Evolutionary conservation across 2,329 filamentous ascomycete species (phyloP).

Genomic region (Alternaria brassicicola): DNA sequence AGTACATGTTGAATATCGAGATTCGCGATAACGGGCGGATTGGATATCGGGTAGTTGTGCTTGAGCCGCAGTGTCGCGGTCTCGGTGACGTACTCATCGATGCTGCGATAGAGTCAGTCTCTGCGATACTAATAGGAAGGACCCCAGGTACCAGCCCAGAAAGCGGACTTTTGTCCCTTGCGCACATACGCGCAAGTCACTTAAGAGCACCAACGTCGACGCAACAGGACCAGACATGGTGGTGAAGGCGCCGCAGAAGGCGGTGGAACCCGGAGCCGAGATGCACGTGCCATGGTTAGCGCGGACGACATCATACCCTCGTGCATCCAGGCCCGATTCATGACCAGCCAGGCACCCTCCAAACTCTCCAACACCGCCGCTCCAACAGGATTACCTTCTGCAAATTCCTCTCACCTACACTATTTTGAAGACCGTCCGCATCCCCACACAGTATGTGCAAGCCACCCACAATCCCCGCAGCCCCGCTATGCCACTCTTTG

Average conservation of each 20-base stretch:
- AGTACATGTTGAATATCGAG: slow-evolving; percentile 78
- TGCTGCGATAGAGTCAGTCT: slow-evolving; percentile 51
- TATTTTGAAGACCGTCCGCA: not conserved
- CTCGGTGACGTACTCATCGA: slow-evolving; percentile 62
- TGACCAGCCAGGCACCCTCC: slow-evolving; percentile 26
- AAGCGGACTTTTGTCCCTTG: slow-evolving; percentile 85
- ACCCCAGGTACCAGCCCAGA: slow-evolving; percentile 76
- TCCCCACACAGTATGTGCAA: slow-evolving; percentile 20
- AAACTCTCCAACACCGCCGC: slow-evolving; percentile 17
- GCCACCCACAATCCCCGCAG: slow-evolving; percentile 14
- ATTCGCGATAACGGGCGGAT: slow-evolving; percentile 54
- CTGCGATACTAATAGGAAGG: not conserved
- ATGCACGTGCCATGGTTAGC: slow-evolving; percentile 27
- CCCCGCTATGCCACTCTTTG: slow-evolving; percentile 25
- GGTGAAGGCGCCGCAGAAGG: slow-evolving; percentile 4
- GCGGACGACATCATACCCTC: slow-evolving; percentile 35
- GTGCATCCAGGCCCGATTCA: slow-evolving; percentile 26
- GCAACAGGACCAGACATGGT: slow-evolving; percentile 61
- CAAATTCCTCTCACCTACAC: not conserved
- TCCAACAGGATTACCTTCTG: slow-evolving; percentile 10
- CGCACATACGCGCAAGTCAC: slow-evolving; percentile 54
- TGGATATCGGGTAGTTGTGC: slow-evolving; percentile 64
- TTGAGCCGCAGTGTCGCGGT: slow-evolving; percentile 70
- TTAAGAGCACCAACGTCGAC: slow-evolving; percentile 56
- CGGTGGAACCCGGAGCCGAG: slow-evolving; percentile 20